Evolutionary conservation across 345 rosid species (phyloP).

Genomic region (Garcia nutans): DNA sequence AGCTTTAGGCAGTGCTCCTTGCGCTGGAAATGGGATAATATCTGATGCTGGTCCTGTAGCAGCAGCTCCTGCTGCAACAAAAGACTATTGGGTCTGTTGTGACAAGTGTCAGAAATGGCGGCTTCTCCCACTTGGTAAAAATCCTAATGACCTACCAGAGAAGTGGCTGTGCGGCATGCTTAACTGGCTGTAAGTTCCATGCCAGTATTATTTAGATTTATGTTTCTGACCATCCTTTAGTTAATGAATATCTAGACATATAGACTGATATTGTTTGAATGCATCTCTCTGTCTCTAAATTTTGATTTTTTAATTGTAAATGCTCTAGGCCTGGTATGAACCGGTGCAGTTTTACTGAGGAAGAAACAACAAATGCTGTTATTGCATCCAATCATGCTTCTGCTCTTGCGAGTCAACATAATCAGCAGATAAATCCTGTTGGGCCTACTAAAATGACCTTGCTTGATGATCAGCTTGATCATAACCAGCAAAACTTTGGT

Average conservation of each 20-base stretch:
- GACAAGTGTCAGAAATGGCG: conserved; percentile 92
- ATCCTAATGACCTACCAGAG: conserved; percentile 70
- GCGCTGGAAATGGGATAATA: conserved; percentile 31
- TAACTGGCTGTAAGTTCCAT: conserved; percentile 88
- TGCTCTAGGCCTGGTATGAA: conserved; percentile 81
- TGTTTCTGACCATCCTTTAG: not conserved
- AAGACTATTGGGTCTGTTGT: conserved; percentile 87
- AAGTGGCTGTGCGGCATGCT: conserved; percentile 97
- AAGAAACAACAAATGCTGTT: conserved; percentile 72
- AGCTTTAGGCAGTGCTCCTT: conserved; percentile 33
- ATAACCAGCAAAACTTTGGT: conserved; percentile 28
- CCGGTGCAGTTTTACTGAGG: conserved; percentile 67
- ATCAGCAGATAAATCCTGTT: conserved; percentile 40
- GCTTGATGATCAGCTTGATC: conserved; percentile 31
- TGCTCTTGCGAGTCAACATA: conserved; percentile 32
- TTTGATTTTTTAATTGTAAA: conserved; percentile 13
- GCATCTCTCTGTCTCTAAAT: not conserved
- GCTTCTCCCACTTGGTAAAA: conserved; percentile 74
- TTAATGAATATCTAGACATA: not conserved
- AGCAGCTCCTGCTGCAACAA: conserved; percentile 47
- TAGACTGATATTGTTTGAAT: not conserved
- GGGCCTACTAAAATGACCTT: conserved; percentile 25
- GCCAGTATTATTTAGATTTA: not conserved
- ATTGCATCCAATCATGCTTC: conserved; percentile 37
- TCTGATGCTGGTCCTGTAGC: conserved; percentile 46